Base-by-base conservation (phyloP, 495 filamentous ascomycete genomes). In the Talaromyces wortmannii region DNA sequence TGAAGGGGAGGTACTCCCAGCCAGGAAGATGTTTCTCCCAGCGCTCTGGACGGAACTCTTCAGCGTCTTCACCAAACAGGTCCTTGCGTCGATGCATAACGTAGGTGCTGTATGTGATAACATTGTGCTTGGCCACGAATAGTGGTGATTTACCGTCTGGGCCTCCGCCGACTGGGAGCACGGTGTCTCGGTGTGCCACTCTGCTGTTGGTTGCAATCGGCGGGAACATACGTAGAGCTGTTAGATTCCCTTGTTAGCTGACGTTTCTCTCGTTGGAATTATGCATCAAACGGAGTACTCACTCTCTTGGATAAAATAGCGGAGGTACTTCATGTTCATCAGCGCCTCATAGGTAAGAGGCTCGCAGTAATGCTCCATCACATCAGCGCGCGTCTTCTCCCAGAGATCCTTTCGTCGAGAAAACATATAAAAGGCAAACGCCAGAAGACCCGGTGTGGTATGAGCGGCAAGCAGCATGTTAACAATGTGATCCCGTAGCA, bases 1-100 rank as follows among this genome's bases (percentile, higher is more conserved):
- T 80, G 58, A 87, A 87, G 0, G 85, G 84, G 33, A 86, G 56
- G 61, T 81, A 87, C 47, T 82, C 76, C 79, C 77, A 85, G 6
- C 75, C 78, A 68, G 4, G 73, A 70, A 23, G 69, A 69, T 59
- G 73, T 30, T 67, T 67, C 10, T 65, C 64, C 52, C 70, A 63
- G 16, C 67, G 67, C 31, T 71, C 67, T 0, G 67, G 67, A 11
- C 59, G 61, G 17, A 66, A 63, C 13, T 72, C 68, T 7, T 68
- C 55, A 8, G 63, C 55, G 51, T 59, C 68, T 10, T 60, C 57
- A 5, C 68, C 69, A 45, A 59, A 73, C n/a, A 70, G 43, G 15
- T 70, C 70, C 4, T 58, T 60, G 29, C 64, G 60, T 5, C 67
- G 60, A 33, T 73, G 70, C 65, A 70, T 67, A 13, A 59, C 31